phyloP scores from a whole-genome alignment of 129 eudicot genomes.

The Escallonia rubra region DNA sequence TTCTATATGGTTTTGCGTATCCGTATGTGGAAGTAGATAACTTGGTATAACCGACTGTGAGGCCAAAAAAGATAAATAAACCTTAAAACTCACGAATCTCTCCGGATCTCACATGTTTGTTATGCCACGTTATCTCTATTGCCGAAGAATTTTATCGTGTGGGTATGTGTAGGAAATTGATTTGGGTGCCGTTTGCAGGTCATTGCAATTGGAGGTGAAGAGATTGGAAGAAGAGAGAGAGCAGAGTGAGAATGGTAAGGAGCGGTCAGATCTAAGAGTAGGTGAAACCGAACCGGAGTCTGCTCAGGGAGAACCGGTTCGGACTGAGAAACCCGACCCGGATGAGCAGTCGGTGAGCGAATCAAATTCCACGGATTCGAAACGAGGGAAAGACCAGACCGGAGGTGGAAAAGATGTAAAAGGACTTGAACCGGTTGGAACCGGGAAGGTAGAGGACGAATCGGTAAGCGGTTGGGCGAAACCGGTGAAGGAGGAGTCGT shows the following conservation, averaged over 20 bases:
- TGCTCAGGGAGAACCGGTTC: neutral
- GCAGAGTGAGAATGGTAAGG: slow-evolving; percentile 22
- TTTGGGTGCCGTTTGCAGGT: slow-evolving; percentile 29
- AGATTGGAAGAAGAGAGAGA: slow-evolving; percentile 65
- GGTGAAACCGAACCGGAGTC: neutral
- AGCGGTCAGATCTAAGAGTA: slow-evolving; percentile 34
- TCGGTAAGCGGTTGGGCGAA: slow-evolving; percentile 25
- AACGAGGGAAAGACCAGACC: slow-evolving; percentile 33
- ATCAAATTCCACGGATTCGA: slow-evolving; percentile 43
- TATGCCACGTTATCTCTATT: too few species aligned
- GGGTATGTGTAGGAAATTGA: too few species aligned
- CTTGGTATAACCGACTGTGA: too few species aligned
- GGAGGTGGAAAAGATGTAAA: slow-evolving; percentile 13
- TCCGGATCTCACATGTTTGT: too few species aligned
- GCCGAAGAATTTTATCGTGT: too few species aligned
- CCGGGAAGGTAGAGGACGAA: slow-evolving; percentile 12
- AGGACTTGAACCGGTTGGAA: slow-evolving; percentile 30
- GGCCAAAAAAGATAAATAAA: too few species aligned
- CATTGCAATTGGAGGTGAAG: slow-evolving; percentile 77
- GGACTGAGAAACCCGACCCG: slow-evolving; percentile 18
- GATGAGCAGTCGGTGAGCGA: slow-evolving; percentile 57
- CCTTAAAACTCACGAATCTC: too few species aligned
- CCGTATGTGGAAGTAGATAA: too few species aligned
- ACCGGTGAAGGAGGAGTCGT: slow-evolving; percentile 45
- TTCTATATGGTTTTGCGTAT: too few species aligned